phyloP scores from a whole-genome alignment of 2,329 filamentous ascomycete species.

The Triangularia setosa region DNA sequence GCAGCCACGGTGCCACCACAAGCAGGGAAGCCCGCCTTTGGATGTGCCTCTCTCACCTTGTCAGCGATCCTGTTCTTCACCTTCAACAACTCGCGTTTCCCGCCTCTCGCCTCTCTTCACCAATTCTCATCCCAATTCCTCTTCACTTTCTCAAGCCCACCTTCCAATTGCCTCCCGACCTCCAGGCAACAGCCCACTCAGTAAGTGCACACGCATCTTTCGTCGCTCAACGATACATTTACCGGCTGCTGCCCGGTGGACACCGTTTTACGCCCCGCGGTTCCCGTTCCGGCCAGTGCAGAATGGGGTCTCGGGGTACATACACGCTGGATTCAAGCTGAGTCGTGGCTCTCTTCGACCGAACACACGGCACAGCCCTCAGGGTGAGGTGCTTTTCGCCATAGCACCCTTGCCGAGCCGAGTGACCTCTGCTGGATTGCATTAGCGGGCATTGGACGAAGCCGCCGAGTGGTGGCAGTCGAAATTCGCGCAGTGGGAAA shows the following conservation, averaged over 20 bases:
- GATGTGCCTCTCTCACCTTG: neutral
- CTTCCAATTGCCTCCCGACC: neutral
- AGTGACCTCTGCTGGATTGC: neutral
- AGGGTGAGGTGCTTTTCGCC: neutral
- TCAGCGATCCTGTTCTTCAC: neutral
- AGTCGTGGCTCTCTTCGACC: constrained; percentile 2
- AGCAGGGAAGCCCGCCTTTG: neutral
- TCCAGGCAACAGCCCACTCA: neutral
- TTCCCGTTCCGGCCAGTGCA: constrained; percentile 3
- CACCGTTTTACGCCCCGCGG: neutral
- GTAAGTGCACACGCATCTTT: neutral
- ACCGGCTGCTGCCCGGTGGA: neutral
- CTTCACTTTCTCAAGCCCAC: neutral
- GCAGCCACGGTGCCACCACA: neutral
- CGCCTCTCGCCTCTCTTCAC: neutral
- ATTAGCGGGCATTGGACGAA: neutral
- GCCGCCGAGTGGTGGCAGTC: neutral
- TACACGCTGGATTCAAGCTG: neutral
- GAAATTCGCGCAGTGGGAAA: constrained; percentile 6
- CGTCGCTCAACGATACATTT: neutral
- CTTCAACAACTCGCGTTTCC: neutral
- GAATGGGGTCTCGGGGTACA: neutral
- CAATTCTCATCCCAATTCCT: neutral
- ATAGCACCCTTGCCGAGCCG: neutral
- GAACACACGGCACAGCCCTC: neutral